Evolutionary conservation across 192 early-diverging fungal species (phyloP).

Genomic region (Coemansia sp.): DNA sequence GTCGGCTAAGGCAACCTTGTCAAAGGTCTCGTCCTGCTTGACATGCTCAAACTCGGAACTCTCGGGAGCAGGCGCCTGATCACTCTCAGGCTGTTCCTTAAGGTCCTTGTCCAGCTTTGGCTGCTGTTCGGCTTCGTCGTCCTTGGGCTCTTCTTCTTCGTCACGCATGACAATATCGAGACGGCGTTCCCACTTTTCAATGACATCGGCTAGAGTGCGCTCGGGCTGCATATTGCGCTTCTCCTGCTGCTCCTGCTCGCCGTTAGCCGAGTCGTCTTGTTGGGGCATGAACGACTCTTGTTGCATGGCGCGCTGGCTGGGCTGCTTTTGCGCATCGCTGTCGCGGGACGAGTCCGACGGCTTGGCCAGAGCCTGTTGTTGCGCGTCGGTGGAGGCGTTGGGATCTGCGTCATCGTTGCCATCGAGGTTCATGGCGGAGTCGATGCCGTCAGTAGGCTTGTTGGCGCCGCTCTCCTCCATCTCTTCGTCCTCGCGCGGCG

Average conservation of each 20-base stretch:
- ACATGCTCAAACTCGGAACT: slow-evolving; percentile 60
- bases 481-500: slow-evolving; percentile 35
- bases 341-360: slow-evolving; percentile 20
- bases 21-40: slow-evolving; percentile 73
- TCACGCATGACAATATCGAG: slow-evolving; percentile 74
- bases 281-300: slow-evolving; percentile 15
- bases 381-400: slow-evolving; percentile 30
- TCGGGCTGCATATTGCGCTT: slow-evolving; percentile 77
- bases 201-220: slow-evolving; percentile 88
- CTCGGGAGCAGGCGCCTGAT: slow-evolving; percentile 25
- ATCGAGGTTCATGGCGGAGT: slow-evolving; percentile 62
- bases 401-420: slow-evolving; percentile 50
- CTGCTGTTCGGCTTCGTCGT: slow-evolving; percentile 34
- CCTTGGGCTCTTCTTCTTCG: slow-evolving; percentile 57
- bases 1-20: slow-evolving; percentile 63
- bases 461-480: slow-evolving; percentile 57
- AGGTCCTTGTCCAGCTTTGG: slow-evolving; percentile 52
- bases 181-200: slow-evolving; percentile 91
- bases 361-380: slow-evolving; percentile 37
- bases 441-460: slow-evolving; percentile 60
- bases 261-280: slow-evolving; percentile 9
- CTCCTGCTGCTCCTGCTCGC: slow-evolving; percentile 31
- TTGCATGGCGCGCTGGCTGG: slow-evolving; percentile 16
- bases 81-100: slow-evolving; percentile 45
- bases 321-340: slow-evolving; percentile 25